Base-by-base conservation (phyloP, 805 yeast genomes). In the Cyberlindnera americana region DNA sequence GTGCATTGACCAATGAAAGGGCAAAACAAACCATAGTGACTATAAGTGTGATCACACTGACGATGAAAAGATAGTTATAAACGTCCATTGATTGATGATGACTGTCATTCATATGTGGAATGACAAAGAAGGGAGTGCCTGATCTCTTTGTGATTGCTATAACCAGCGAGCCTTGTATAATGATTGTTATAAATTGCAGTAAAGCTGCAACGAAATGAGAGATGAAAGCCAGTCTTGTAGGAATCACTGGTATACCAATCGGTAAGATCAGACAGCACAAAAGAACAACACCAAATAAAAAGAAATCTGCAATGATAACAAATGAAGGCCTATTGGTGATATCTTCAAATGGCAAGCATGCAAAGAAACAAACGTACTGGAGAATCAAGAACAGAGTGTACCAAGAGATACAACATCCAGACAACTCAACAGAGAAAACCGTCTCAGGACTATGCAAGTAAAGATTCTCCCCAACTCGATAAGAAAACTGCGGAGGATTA, bases 291-390 rank as follows among this genome's bases (percentile, higher is more conserved):
- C 34, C 28, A 9, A 50, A 14, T 14, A 50, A 19, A 19, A 29
- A 30, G 25, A 46, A 27, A 16, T 29, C 39, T 4, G 39, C 22
- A 12, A 49, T 18, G 15, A 46, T 12, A 21, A 49, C 46, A 7
- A 50, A 23, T 1, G 37, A 37, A 8, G 57, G 56, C 18, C 54
- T 42, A 33, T 49, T 47, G 3, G n/a, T n/a, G 19, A 52, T 26
- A 9, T 40, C 43, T 12, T 47, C 52, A 29, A 51, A 46, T 8
- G 56, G 53, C 13, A 45, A 21, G 6, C 30, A 22, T 5, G 30
- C 9, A 19, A 50, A 47, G 29, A 44, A 40, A 12, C 35, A 35
- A 2, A 52, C 3, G 32, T 53, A 53, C 29, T 49, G 47, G 0
- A 34, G 11, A 3, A 47, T 19, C 17, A 54, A 19, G 19, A 23